Percentiles rank a stretch among this genome's conserved stretches.
These are phyloP conservation scores for Mayamaea pseudoterrestris DNA, from an alignment of 108 stramenopile species.

Conservation along the genomic window DNA sequence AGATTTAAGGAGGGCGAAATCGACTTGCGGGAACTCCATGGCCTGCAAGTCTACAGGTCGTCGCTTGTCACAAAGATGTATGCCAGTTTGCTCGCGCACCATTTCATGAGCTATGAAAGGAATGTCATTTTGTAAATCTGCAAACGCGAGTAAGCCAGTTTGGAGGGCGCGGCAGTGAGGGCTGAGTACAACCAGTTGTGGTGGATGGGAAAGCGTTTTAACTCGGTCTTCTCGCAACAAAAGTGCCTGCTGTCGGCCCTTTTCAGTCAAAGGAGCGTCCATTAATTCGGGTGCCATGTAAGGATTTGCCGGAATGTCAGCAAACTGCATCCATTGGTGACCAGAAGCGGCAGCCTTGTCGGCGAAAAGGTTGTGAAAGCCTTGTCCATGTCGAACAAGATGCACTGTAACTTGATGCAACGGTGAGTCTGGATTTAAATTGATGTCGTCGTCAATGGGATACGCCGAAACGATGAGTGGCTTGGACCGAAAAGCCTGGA, in stretches of 20 bases:
- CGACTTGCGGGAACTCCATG: constrained; percentile 45
- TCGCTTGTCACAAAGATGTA: constrained; percentile 68
- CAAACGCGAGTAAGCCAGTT: constrained; percentile 61
- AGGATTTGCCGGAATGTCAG: constrained; percentile 38
- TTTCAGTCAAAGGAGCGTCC: constrained; percentile 69
- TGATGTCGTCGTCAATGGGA: constrained; percentile 20
- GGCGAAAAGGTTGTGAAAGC: constrained; percentile 42
- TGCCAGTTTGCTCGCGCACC: constrained; percentile 58
- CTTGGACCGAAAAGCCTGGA: constrained; percentile 7
- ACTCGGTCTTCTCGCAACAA: constrained; percentile 24
- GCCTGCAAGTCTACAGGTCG: constrained; percentile 31
- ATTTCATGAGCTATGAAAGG: constrained; percentile 58
- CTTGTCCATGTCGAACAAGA: constrained; percentile 21
- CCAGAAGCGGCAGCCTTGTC: constrained; percentile 40
- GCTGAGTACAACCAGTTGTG: constrained; percentile 48
- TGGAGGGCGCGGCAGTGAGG: constrained; percentile 60
- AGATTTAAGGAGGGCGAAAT: constrained; percentile 33
- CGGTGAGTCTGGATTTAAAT: constrained; percentile 7
- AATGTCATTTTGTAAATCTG: constrained; percentile 14
- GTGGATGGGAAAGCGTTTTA: constrained; percentile 10
- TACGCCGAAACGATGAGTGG: constrained; percentile 29
- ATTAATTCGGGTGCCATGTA: constrained; percentile 43
- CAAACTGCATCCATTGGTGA: constrained; percentile 31
- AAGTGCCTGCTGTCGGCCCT: constrained; percentile 54
- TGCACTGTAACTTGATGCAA: constrained; percentile 14